Conservation (phyloP, 1,284 basidiomycete genomes). For the Tylopilus sp. region DNA sequence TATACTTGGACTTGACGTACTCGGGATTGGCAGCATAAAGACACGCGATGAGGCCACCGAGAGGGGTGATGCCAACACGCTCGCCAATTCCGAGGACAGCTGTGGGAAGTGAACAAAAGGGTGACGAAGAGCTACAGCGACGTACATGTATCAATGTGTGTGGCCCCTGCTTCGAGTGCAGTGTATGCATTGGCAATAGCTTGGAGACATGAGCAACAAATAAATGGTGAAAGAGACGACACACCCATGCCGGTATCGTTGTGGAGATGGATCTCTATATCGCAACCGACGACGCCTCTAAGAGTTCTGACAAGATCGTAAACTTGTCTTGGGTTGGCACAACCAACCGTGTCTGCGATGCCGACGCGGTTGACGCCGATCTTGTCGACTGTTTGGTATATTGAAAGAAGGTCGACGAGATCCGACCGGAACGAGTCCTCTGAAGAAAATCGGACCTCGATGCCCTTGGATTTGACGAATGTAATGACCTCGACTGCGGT, state of each 20-base stretch:
- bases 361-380: slow-evolving; percentile 99
- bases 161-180: slow-evolving; percentile 97
- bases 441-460: slow-evolving; percentile 99
- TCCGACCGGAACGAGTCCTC: slow-evolving; percentile 99
- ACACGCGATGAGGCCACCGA: slow-evolving; percentile 95
- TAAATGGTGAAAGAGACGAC: slow-evolving; percentile 15
- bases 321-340: slow-evolving; percentile 97
- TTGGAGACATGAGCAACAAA: slow-evolving; percentile 29
- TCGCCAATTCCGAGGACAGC: slow-evolving; percentile 96
- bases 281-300: slow-evolving; percentile 90
- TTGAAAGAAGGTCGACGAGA: slow-evolving; percentile 95
- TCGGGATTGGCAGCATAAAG: slow-evolving; percentile 96
- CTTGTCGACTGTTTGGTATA: slow-evolving; percentile 99
- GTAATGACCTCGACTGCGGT: slow-evolving; percentile 98
- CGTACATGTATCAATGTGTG: slow-evolving; percentile 95
- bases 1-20: slow-evolving; percentile 99
- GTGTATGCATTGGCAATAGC: slow-evolving; percentile 99
- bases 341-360: slow-evolving; percentile 98
- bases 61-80: slow-evolving; percentile 97
- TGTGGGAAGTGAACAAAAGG: slow-evolving; percentile 24
- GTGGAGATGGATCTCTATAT: slow-evolving; percentile 98
- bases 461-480: slow-evolving; percentile 99
- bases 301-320: slow-evolving; percentile 97
- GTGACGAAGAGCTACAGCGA: slow-evolving; percentile 7
- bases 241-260: slow-evolving; percentile 93